phyloP scores from a whole-genome alignment of 768 basidiomycete species.

The Hirschioporus abietinus region DNA sequence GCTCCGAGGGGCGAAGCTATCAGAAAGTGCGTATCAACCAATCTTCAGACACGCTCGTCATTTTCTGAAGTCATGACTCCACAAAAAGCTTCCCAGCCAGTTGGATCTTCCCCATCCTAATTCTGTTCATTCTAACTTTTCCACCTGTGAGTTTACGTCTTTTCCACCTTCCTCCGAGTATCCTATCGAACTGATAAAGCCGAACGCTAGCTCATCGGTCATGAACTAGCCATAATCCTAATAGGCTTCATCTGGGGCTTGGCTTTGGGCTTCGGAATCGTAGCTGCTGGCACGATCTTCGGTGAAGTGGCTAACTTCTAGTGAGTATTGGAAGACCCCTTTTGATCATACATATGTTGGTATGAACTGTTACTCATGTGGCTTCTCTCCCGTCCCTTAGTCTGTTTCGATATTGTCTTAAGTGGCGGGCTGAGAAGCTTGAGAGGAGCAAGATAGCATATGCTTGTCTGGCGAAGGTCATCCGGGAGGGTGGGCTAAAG shows the following conservation, averaged over 20 bases:
- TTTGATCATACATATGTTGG: conserved; percentile 1
- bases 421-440: conserved; percentile 67
- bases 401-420: conserved; percentile 79
- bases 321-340: conserved; percentile 44
- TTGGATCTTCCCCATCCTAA: conserved; percentile 73
- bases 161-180: not conserved
- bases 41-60: too few species aligned
- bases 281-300: conserved; percentile 73
- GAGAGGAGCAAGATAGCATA: conserved; percentile 55
- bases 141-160: conserved; percentile 54
- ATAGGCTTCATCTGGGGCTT: conserved; percentile 91
- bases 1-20: not conserved
- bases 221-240: conserved; percentile 84
- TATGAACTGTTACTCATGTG: conserved; percentile 8
- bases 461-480: conserved; percentile 51
- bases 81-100: conserved; percentile 46
- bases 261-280: conserved; percentile 82
- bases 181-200: not conserved
- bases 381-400: conserved; percentile 32
- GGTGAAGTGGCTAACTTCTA: conserved; percentile 88
- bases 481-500: conserved; percentile 85
- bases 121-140: conserved; percentile 81
- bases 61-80: too few species aligned
- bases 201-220: conserved; percentile 70
- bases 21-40: not conserved